Percentiles rank a stretch among this genome's conserved stretches.
These are phyloP conservation scores for Sporothrix euskadiensis DNA, from an alignment of 2,329 filamentous ascomycete species.

Conservation along the genomic window DNA sequence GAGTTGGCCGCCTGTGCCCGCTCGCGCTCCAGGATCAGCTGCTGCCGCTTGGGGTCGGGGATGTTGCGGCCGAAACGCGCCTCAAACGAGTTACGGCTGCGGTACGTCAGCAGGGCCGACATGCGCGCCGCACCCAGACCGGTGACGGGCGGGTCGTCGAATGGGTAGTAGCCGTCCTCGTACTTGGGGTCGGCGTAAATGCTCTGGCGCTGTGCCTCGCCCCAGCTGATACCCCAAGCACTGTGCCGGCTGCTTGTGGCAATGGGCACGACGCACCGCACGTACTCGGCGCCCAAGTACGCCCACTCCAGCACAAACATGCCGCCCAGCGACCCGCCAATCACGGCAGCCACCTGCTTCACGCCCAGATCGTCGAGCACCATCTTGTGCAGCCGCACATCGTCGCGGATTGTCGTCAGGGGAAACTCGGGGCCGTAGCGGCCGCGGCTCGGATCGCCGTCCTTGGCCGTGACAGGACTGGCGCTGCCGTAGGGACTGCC, in stretches of 20 bases:
- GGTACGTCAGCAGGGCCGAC: slow-evolving; percentile 93
- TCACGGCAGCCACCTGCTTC: slow-evolving; percentile 72
- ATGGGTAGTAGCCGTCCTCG: slow-evolving; percentile 91
- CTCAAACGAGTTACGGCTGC: slow-evolving; percentile 96
- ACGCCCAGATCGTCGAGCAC: slow-evolving; percentile 79
- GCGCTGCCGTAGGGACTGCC: slow-evolving; percentile 84
- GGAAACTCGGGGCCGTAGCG: slow-evolving; percentile 95
- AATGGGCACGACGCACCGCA: slow-evolving; percentile 77
- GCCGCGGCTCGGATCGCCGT: slow-evolving; percentile 71
- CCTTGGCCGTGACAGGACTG: slow-evolving; percentile 85
- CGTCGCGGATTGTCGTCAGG: slow-evolving; percentile 89
- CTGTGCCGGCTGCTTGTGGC: slow-evolving; percentile 83
- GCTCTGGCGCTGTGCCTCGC: slow-evolving; percentile 83
- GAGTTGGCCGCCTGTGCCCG: slow-evolving; percentile 44
- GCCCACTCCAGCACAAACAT: slow-evolving; percentile 93
- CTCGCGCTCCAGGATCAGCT: slow-evolving; percentile 73
- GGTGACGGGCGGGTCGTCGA: slow-evolving; percentile 79
- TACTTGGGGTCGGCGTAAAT: slow-evolving; percentile 99
- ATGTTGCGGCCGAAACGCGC: slow-evolving; percentile 91
- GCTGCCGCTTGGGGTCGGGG: slow-evolving; percentile 78
- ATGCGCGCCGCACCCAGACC: slow-evolving; percentile 93
- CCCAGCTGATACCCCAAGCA: slow-evolving; percentile 90
- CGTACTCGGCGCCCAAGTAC: slow-evolving; percentile 85
- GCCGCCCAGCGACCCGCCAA: slow-evolving; percentile 83
- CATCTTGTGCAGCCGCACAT: slow-evolving; percentile 86